A percentile compares a stretch with the other conserved stretches of the same genome.
Evolutionary conservation across 345 rosid genomes (phyloP).

Genomic region (Physaria fendleri): DNA sequence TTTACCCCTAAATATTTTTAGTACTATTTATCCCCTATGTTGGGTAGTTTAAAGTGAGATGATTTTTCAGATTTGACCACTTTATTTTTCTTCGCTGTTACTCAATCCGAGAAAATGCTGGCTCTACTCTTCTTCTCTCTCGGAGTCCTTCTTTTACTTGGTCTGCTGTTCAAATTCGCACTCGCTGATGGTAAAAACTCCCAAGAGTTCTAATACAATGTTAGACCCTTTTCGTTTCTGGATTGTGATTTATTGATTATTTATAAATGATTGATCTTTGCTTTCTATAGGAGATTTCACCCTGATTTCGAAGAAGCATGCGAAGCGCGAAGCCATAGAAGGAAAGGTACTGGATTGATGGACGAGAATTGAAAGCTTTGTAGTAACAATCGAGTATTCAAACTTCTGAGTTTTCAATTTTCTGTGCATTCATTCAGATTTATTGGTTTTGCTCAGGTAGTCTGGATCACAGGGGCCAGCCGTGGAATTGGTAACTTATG

Average conservation of each 20-base stretch:
- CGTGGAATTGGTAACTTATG: conserved; percentile 72
- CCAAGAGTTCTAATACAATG: neutral
- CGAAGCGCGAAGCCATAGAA: conserved; percentile 67
- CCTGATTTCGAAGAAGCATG: conserved; percentile 56
- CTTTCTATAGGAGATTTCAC: conserved; percentile 67
- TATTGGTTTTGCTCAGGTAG: conserved; percentile 40
- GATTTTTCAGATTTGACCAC: neutral
- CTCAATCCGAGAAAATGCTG: conserved; percentile 24
- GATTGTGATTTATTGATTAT: neutral
- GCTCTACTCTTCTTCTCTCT: conserved; percentile 32
- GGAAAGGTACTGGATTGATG: conserved; percentile 49
- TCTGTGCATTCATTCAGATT: neutral
- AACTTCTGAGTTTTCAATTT: neutral
- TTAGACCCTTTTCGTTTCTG: neutral
- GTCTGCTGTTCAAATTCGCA: conserved; percentile 43
- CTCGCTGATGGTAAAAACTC: conserved; percentile 50
- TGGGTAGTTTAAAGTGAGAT: too few species aligned
- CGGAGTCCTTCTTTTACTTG: conserved; percentile 21
- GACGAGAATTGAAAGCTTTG: neutral
- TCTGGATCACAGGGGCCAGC: conserved; percentile 97
- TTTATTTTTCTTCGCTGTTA: neutral
- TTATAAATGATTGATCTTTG: neutral
- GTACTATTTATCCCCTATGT: neutral
- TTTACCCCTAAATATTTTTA: neutral
- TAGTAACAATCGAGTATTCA: too few species aligned